phyloP scores from a whole-genome alignment of 2,329 filamentous ascomycete genomes.

The Penicillium sp. region DNA sequence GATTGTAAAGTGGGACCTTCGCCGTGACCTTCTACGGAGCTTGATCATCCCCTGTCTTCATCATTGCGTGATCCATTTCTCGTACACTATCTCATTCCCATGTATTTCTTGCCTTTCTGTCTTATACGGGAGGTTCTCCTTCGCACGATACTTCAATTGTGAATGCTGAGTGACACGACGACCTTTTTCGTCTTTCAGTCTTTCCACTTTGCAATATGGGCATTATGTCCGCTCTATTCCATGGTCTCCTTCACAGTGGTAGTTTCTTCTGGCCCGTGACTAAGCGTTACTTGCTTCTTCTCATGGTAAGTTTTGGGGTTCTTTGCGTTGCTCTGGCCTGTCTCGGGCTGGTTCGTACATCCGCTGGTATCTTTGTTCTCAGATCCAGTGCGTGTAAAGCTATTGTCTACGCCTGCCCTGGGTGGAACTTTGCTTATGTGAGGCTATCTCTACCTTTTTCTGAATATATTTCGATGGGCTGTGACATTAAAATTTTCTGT shows the following conservation, averaged over 20 bases:
- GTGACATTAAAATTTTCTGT: neutral
- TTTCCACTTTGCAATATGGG: constrained; percentile 3
- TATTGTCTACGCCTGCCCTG: neutral
- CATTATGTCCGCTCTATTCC: neutral
- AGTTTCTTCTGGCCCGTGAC: neutral
- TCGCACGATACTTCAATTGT: constrained; percentile 24
- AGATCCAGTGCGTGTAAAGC: neutral
- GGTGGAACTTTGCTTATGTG: neutral
- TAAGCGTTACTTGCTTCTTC: neutral
- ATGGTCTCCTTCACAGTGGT: neutral
- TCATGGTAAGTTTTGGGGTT: neutral
- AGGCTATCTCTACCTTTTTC: neutral
- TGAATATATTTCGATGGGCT: neutral
- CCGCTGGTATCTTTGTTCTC: neutral
- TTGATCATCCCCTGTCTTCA: constrained; percentile 10
- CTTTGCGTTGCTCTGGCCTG: neutral
- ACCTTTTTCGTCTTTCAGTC: neutral
- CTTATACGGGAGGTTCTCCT: constrained; percentile 21
- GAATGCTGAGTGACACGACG: constrained; percentile 14
- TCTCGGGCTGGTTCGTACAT: neutral
- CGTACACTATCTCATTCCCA: neutral
- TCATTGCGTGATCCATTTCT: constrained; percentile 5
- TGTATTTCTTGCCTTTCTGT: constrained; percentile 17
- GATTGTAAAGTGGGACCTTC: constrained; percentile 28
- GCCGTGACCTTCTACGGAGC: constrained; percentile 23